phyloP scores from a whole-genome alignment of 257 asterid genomes.

The Nicotiana attenuata region DNA sequence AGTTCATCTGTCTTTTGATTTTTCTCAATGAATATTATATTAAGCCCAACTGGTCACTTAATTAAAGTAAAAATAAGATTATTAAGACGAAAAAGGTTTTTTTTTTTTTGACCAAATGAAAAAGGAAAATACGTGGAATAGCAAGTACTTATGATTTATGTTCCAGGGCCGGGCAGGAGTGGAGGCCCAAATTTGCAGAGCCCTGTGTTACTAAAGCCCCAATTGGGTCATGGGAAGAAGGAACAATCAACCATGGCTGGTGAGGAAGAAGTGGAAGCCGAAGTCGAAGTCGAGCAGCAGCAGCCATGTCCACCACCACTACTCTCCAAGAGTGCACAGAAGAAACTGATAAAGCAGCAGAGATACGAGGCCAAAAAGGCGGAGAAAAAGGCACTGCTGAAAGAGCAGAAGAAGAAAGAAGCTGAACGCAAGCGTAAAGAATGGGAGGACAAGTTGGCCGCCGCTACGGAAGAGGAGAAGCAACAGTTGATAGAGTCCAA shows the following conservation, averaged over 20 bases:
- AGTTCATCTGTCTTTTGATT: no score
- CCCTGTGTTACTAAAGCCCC: background rate
- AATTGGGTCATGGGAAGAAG: background rate
- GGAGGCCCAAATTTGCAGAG: background rate
- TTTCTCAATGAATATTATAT: no score
- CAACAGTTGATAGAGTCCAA: conserved; percentile 51
- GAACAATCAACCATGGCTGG: background rate
- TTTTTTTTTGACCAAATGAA: no score
- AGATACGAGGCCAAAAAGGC: conserved; percentile 74
- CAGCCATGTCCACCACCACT: conserved; percentile 14
- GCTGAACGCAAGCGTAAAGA: conserved; percentile 76
- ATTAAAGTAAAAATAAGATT: no score
- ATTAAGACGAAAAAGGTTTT: no score
- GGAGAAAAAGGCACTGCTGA: conserved; percentile 63
- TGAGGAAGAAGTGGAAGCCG: background rate
- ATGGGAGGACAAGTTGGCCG: conserved; percentile 67
- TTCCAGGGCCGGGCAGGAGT: background rate
- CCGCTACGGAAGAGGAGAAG: conserved; percentile 56
- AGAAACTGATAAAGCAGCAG: conserved; percentile 73
- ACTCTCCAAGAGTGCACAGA: conserved; percentile 74
- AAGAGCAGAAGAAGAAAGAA: conserved; percentile 66
- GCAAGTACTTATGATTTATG: no score
- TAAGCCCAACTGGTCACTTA: no score
- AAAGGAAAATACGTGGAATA: no score
- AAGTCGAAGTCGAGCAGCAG: background rate